phyloP scores from a whole-genome alignment of 2,329 filamentous ascomycete species.

The Microthyrium microscopicum region DNA sequence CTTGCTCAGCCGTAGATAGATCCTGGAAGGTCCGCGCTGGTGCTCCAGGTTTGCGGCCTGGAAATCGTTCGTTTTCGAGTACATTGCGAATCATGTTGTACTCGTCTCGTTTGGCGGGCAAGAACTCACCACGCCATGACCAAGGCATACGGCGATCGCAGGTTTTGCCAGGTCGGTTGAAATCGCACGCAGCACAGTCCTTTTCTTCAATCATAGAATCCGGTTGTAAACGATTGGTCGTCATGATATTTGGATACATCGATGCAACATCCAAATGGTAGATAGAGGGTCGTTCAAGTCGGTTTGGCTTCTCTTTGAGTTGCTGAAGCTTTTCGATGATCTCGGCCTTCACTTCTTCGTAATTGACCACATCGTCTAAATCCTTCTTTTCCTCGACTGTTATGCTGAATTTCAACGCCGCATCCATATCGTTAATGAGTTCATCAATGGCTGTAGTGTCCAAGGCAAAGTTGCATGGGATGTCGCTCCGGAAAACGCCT shows the following conservation, averaged over 20 bases:
- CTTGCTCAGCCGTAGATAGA: slow-evolving; percentile 66
- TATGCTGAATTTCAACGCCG: slow-evolving; percentile 68
- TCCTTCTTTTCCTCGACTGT: slow-evolving; percentile 36
- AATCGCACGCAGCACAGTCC: slow-evolving; percentile 93
- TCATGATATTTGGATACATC: slow-evolving; percentile 99
- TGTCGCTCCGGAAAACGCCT: slow-evolving; percentile 89
- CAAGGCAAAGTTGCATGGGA: slow-evolving; percentile 85
- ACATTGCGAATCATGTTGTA: slow-evolving; percentile 98
- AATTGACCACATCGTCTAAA: slow-evolving; percentile 33
- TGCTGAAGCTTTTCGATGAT: slow-evolving; percentile 55
- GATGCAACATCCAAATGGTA: slow-evolving; percentile 98
- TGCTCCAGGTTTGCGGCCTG: slow-evolving; percentile 55
- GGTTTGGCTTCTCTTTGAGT: slow-evolving; percentile 68
- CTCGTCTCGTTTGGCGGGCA: slow-evolving; percentile 90
- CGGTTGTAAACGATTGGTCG: slow-evolving; percentile 88
- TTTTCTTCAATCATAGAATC: slow-evolving; percentile 98
- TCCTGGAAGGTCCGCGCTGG: slow-evolving; percentile 65
- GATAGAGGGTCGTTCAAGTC: slow-evolving; percentile 73
- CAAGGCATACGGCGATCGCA: slow-evolving; percentile 90
- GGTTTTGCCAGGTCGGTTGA: slow-evolving; percentile 92
- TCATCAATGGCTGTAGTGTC: slow-evolving; percentile 82
- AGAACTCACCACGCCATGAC: slow-evolving; percentile 95
- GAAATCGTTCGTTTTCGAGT: slow-evolving; percentile 83
- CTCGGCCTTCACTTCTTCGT: slow-evolving; percentile 54
- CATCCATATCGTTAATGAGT: slow-evolving; percentile 69